These are phyloP conservation scores for Ustilago cynodontis DNA, from an alignment of 1,284 basidiomycete genomes.

Conservation along the genomic window DNA sequence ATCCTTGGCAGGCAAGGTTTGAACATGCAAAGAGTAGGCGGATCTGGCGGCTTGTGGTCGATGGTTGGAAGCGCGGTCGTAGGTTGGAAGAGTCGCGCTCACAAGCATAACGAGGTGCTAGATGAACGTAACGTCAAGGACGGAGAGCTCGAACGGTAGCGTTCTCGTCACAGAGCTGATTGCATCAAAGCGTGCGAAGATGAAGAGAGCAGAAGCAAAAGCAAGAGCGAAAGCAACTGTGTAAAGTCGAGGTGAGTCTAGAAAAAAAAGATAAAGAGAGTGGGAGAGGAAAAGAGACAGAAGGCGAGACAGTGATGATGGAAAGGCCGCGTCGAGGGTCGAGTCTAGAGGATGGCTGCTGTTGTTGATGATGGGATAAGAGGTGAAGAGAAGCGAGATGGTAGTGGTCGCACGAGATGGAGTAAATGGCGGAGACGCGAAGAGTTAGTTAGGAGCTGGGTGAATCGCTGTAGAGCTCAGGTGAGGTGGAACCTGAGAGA, in stretches of 20 bases:
- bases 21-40: constrained; percentile 8
- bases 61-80: constrained; percentile 27
- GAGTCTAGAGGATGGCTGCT: not conserved
- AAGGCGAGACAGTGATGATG: not conserved
- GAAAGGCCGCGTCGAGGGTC: not conserved
- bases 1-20: constrained; percentile 5
- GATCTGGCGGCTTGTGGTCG: constrained; percentile 19
- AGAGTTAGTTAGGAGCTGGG: not conserved
- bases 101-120: constrained; percentile 40
- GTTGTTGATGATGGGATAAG: constrained; percentile 8
- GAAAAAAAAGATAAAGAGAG: not conserved
- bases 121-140: not conserved
- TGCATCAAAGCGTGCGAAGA: constrained; percentile 22
- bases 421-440: not conserved
- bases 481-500: constrained; percentile 30
- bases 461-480: constrained; percentile 27
- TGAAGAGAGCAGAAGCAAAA: not conserved
- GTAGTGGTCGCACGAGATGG: constrained; percentile 3
- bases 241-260: not conserved
- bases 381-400: not conserved
- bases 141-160: constrained; percentile 23
- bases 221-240: not conserved
- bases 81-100: constrained; percentile 26
- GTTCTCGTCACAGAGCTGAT: constrained; percentile 28
- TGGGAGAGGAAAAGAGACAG: not conserved